Percentiles rank a stretch among this genome's conserved stretches.
These are phyloP conservation scores for Theileria sp. DNA, from an alignment of 169 alveolate species.

Conservation along the genomic window DNA sequence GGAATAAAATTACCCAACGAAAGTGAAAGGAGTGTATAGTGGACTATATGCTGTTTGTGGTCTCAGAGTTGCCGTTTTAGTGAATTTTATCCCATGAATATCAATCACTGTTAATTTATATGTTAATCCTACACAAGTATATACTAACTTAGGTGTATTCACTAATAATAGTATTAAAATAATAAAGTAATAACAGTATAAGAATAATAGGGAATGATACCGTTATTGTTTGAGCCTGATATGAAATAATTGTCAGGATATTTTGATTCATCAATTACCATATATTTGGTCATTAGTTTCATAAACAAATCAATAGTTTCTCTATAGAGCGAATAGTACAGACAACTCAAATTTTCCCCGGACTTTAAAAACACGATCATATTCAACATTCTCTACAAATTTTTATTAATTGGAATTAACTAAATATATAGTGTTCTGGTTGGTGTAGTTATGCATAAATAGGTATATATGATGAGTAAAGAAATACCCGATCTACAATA, in stretches of 20 bases:
- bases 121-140: constrained; percentile 59
- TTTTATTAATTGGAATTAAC: background rate
- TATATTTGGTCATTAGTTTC: constrained; percentile 56
- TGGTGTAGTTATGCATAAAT: background rate
- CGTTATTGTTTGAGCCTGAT: constrained; percentile 46
- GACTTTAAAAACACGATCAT: constrained; percentile 8
- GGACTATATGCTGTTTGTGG: constrained; percentile 65
- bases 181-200: background rate
- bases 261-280: constrained; percentile 27
- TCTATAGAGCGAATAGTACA: constrained; percentile 29
- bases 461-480: background rate
- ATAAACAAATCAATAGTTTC: constrained; percentile 49
- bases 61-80: constrained; percentile 53
- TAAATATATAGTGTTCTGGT: background rate
- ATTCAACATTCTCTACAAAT: constrained; percentile 9
- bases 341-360: background rate
- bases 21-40: constrained; percentile 38
- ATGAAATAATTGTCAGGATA: constrained; percentile 31
- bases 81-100: constrained; percentile 69
- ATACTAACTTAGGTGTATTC: background rate
- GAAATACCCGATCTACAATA: constrained; percentile 2
- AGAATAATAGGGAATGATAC: constrained; percentile 16
- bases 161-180: background rate
- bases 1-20: constrained; percentile 50
- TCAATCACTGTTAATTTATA: constrained; percentile 76